Evolutionary conservation across 2,329 filamentous ascomycete genomes (phyloP), one percentile per base, ranked within the genome.

Genomic region (Thermoascus crustaceus): DNA sequence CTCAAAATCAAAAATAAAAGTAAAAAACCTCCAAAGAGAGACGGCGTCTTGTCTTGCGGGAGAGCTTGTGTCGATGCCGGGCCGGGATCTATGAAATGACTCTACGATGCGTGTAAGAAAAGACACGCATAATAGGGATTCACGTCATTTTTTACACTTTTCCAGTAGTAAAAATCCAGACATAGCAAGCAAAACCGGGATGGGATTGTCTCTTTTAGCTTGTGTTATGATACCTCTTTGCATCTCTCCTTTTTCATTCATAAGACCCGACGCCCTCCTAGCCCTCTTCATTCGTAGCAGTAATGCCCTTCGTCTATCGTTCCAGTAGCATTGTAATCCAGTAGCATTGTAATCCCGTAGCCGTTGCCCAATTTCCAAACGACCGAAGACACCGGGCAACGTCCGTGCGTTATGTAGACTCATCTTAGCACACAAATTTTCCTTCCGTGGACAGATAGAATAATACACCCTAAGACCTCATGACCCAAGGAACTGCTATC

Each of bases 21-120:
- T 46, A 36, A 39, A 38, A 45, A 55, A 54, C 46, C 52, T 51
- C 47, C 46, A 49, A 45, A 42, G 47, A 47, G 48, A 52, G 51
- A 55, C 50, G 51, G 45, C 48, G 47, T 59, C 55, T 55, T 59
- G 57, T 58, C 54, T 53, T 55, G 53, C 50, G 54, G 54, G 47
- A 48, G 51, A 50, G 50, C 43, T 49, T 58, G 46, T 53, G 56
- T 53, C n/a, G 52, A 53, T 53, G 48, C 49, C 51, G 46, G 46
- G 46, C 48, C 11, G 17, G 7, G 26, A 29, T 7, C 14, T 19
- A 42, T 23, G 46, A 41, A 37, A 49, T 35, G 42, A 45, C 40
- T 44, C 34, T 41, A 41, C 40, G 44, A 44, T 45, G 42, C 42
- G 41, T 42, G 31, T 41, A 30, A 26, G 32, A 42, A 45, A 45